These are phyloP conservation scores for Metschnikowia henanensis DNA, from an alignment of 805 yeast genomes.

Conservation along the genomic window DNA sequence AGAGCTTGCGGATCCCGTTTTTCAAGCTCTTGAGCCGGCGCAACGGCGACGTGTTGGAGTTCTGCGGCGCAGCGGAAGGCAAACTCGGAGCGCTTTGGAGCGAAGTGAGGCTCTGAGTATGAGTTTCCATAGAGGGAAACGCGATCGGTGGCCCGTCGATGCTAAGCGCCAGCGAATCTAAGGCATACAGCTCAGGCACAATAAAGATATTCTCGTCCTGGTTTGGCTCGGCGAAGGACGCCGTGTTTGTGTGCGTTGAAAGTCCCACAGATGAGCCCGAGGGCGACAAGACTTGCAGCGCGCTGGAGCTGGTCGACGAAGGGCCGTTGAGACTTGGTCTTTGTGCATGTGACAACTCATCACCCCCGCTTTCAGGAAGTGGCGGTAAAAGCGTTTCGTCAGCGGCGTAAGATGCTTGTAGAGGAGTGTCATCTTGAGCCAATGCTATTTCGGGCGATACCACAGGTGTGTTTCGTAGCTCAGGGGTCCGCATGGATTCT, in stretches of 20 bases:
- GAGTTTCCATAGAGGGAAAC: slow-evolving; percentile 18
- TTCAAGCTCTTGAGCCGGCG: slow-evolving; percentile 38
- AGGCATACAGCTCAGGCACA: slow-evolving; percentile 22
- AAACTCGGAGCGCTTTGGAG: slow-evolving; percentile 3
- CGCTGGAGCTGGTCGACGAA: slow-evolving; percentile 1
- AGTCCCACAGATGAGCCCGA: slow-evolving; percentile 1
- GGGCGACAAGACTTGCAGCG: neutral
- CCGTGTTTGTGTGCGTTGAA: slow-evolving; percentile 1
- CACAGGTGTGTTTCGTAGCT: slow-evolving; percentile 12
- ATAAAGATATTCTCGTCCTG: neutral
- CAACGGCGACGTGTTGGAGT: slow-evolving; percentile 28
- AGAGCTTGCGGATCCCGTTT: slow-evolving; percentile 39
- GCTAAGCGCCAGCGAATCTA: slow-evolving; percentile 27
- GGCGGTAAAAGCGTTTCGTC: slow-evolving; percentile 26
- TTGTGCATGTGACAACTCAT: neutral
- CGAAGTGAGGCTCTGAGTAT: slow-evolving; percentile 5
- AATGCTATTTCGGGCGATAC: neutral
- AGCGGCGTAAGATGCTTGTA: neutral
- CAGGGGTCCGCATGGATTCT: slow-evolving; percentile 13
- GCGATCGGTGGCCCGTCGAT: slow-evolving; percentile 17
- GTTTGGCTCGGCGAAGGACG: slow-evolving; percentile 2
- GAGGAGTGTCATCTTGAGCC: neutral
- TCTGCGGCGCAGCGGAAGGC: slow-evolving; percentile 1
- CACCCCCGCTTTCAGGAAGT: slow-evolving; percentile 18
- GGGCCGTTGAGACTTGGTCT: neutral